Conservation (phyloP, 495 filamentous ascomycete genomes). For the Sordaria brevicollis region DNA sequence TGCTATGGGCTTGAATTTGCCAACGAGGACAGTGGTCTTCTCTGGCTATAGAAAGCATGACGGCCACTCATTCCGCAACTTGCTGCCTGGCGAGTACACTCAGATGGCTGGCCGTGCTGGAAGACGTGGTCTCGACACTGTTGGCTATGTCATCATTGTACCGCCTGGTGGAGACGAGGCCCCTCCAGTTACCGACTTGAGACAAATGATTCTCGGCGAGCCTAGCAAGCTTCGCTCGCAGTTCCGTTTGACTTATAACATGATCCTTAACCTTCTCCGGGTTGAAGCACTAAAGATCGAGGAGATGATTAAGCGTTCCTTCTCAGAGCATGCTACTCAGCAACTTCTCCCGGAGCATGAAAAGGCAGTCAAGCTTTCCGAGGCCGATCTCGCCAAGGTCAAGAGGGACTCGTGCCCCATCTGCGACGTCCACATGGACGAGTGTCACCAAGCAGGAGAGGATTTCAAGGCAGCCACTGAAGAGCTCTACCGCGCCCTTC, state of each 20-base stretch:
- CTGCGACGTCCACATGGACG: slow-evolving; percentile 69
- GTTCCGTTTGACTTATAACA: slow-evolving; percentile 96
- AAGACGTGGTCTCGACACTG: slow-evolving; percentile 79
- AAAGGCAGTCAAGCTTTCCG: slow-evolving; percentile 83
- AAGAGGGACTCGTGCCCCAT: slow-evolving; percentile 74
- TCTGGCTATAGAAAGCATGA: slow-evolving; percentile 96
- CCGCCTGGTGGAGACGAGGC: slow-evolving; percentile 70
- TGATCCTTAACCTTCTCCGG: slow-evolving; percentile 92
- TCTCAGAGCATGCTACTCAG: slow-evolving; percentile 98
- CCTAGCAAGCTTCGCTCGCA: slow-evolving; percentile 92
- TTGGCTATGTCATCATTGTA: slow-evolving; percentile 90
- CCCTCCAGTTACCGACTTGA: slow-evolving; percentile 68
- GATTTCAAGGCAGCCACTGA: slow-evolving; percentile 61
- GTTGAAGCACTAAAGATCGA: slow-evolving; percentile 98
- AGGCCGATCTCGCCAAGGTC: slow-evolving; percentile 81
- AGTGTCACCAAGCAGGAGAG: slow-evolving; percentile 71
- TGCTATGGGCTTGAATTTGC: slow-evolving; percentile 94
- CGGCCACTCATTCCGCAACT: slow-evolving; percentile 79
- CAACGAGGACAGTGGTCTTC: slow-evolving; percentile 93
- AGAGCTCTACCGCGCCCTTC: slow-evolving; percentile 61
- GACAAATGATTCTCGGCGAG: slow-evolving; percentile 91
- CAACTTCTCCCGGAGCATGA: slow-evolving; percentile 91
- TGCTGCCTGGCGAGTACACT: slow-evolving; percentile 92
- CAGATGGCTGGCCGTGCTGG: slow-evolving; percentile 97
- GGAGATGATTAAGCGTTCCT: slow-evolving; percentile 99